Evolutionary conservation across 2,329 filamentous ascomycete species (phyloP).

Genomic region (Septoria petroselini): DNA sequence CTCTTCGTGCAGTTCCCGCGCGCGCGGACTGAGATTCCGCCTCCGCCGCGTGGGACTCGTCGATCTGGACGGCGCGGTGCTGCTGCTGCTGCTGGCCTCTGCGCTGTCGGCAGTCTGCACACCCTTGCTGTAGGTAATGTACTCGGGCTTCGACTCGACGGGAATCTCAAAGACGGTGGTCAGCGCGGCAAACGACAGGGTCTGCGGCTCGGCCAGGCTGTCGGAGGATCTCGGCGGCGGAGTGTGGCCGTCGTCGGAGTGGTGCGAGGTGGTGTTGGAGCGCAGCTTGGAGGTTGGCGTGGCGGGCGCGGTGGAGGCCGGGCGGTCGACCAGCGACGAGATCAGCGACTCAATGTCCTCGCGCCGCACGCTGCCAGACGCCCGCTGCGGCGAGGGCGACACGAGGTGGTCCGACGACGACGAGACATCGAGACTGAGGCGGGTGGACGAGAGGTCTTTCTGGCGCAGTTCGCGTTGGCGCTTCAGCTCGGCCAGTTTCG

Average conservation of each 20-base stretch:
- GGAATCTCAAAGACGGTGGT: slow-evolving; percentile 78
- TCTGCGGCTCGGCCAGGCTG: slow-evolving; percentile 57
- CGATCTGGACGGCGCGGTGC: slow-evolving; percentile 58
- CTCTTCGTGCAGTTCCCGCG: slow-evolving; percentile 74
- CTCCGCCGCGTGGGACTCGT: slow-evolving; percentile 51
- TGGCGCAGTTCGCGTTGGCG: slow-evolving; percentile 81
- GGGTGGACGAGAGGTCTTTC: slow-evolving; percentile 67
- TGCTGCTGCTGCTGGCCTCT: too few species aligned
- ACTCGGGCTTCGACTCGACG: slow-evolving; percentile 63
- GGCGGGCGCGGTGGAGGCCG: slow-evolving; percentile 28
- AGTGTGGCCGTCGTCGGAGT: slow-evolving; percentile 26
- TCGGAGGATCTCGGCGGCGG: slow-evolving; percentile 34
- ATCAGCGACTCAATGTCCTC: slow-evolving; percentile 83
- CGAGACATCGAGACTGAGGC: slow-evolving; percentile 64
- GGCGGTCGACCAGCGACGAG: slow-evolving; percentile 73
- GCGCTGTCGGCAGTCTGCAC: slow-evolving; percentile 68
- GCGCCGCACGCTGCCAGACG: slow-evolving; percentile 55
- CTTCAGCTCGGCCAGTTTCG: slow-evolving; percentile 94
- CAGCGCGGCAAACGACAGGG: slow-evolving; percentile 68
- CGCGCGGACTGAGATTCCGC: slow-evolving; percentile 74
- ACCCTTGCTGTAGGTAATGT: slow-evolving; percentile 95
- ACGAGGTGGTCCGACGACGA: slow-evolving; percentile 71
- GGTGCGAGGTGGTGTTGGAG: slow-evolving; percentile 28
- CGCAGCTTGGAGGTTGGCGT: slow-evolving; percentile 33
- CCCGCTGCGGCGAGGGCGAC: slow-evolving; percentile 67